Base-by-base conservation (phyloP, 2,329 filamentous ascomycete genomes). In the Diaporthe helianthi region DNA sequence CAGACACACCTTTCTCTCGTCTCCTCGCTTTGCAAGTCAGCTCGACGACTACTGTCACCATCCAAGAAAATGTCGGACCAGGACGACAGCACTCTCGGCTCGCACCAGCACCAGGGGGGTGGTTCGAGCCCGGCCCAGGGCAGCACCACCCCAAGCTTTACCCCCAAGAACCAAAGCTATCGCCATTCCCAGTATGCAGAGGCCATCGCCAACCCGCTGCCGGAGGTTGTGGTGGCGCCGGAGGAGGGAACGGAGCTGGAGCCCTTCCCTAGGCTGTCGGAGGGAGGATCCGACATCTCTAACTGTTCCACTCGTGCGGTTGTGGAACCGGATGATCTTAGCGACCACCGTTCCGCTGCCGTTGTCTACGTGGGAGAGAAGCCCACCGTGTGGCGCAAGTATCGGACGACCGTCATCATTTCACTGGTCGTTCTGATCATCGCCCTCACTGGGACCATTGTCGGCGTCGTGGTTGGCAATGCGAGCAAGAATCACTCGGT, bases 251-350 rank as follows among this genome's bases (percentile, higher is more conserved):
- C 47, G 1, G 49, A 51, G 51, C 55, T 38, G 3, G 67, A 69
- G 55, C 54, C 63, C 9, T 58, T 67, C 17, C 10, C 33, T 5
- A 66, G 52, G n/a, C 26, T 67, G 15, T 44, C 53, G 4, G 46
- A 61, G 53, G 19, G 41, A 2, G 51, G 61, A 7, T 33, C 29
- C 29, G 41, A 58, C 29, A 55, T 60, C 24, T n/a, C 65, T 4
- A 44, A 31, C 4, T 54, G 41, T 8, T 61, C 67, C 54, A 65
- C 41, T 10, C 61, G 53, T 2, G 64, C 67, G 1, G 67, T 69
- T 12, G 51, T 69, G 52, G 13, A 60, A 53, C 67, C 70, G 12
- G 70, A 71, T 5, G 55, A 71, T 22, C n/a, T 65, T 8, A 68
- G 55, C 52, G 70, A 71, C 29, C 64, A 19, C 19, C 67, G 67